Base-by-base conservation (phyloP, 2,329 filamentous ascomycete genomes). In the Paraconiothyrium sp. region DNA sequence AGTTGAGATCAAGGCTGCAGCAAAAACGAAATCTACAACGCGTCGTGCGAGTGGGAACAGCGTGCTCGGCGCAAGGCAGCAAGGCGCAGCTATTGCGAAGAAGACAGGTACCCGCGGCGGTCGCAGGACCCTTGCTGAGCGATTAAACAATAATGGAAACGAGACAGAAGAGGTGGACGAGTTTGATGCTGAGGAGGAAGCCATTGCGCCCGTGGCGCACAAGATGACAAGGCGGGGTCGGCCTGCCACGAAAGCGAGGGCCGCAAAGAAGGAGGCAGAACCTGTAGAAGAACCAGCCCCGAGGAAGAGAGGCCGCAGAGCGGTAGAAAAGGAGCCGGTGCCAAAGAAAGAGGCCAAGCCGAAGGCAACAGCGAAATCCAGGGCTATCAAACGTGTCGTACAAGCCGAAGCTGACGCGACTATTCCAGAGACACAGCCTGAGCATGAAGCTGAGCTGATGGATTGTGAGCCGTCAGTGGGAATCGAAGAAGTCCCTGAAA, bases 241-340 rank as follows among this genome's bases (percentile, higher is more conserved):
- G 13, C 54, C 54, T 50, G 87, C 81, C 4, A 91, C 85, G 67
- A 94, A 86, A 27, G 84, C 85, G 39, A 95, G 80, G 52, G 62
- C 59, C 37, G 65, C 63, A 9, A 68, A 72, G 22, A 69, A 64
- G 11, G 66, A 67, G 20, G 63, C 60, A 22, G 51, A 30, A 30
- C 27, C 49, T n/a, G 54, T 57, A 14, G 69, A 71, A 41, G 67
- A 65, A 50, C 58, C 67, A 3, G 67, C 65, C 37, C 73, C 71
- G 2, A 63, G 61, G n/a, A 77, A 74, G 64, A 75, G 67, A 58
- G 68, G 70, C 46, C 73, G 74, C 49, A 78, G 75, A 62, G 58
- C 67, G 27, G 69, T 64, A 2, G 66, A 67, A 11, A 72, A 72
- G 44, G 71, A 71, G 41, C 44, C 66, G 35, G 58, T 57, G 13